Evolutionary conservation across 371 early-diverging fungal species (phyloP).

Genomic region (Lichtheimia ornata): DNA sequence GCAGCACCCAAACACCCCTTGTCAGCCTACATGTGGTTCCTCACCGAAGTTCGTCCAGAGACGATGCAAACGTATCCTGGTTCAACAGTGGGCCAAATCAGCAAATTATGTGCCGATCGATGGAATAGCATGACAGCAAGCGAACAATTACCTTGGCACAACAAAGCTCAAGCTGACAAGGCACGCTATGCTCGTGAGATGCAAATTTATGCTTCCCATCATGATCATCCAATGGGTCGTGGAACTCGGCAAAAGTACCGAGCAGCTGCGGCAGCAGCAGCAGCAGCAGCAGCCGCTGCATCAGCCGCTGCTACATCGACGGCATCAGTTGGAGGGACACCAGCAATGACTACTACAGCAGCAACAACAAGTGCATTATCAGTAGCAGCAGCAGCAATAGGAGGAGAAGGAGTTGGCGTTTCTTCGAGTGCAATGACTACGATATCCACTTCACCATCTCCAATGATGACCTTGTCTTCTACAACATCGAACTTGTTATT

Average conservation of each 20-base stretch:
- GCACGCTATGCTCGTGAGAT: slow-evolving; percentile 76
- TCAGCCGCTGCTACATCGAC: slow-evolving; percentile 7
- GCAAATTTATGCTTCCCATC: slow-evolving; percentile 59
- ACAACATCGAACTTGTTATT: slow-evolving; percentile 4
- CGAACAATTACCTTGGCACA: slow-evolving; percentile 62
- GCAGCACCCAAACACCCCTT: slow-evolving; percentile 80
- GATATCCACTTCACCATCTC: slow-evolving; percentile 1
- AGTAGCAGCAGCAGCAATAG: too few species aligned
- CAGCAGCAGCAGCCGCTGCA: slow-evolving; percentile 19
- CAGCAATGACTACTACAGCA: too few species aligned
- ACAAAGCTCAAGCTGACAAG: slow-evolving; percentile 70
- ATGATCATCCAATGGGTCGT: slow-evolving; percentile 44
- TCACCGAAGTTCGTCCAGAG: slow-evolving; percentile 66
- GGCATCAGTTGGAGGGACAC: background rate
- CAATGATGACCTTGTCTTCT: background rate
- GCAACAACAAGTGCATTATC: too few species aligned
- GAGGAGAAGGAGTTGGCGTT: too few species aligned
- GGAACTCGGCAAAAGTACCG: slow-evolving; percentile 53
- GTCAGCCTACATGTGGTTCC: slow-evolving; percentile 75
- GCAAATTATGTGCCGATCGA: slow-evolving; percentile 66
- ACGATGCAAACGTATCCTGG: slow-evolving; percentile 65
- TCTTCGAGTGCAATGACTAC: background rate
- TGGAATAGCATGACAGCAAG: slow-evolving; percentile 69
- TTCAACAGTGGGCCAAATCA: slow-evolving; percentile 73
- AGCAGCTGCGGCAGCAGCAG: slow-evolving; percentile 18